Base-by-base conservation (phyloP, 2,329 filamentous ascomycete genomes). In the Diaporthe vexans region DNA sequence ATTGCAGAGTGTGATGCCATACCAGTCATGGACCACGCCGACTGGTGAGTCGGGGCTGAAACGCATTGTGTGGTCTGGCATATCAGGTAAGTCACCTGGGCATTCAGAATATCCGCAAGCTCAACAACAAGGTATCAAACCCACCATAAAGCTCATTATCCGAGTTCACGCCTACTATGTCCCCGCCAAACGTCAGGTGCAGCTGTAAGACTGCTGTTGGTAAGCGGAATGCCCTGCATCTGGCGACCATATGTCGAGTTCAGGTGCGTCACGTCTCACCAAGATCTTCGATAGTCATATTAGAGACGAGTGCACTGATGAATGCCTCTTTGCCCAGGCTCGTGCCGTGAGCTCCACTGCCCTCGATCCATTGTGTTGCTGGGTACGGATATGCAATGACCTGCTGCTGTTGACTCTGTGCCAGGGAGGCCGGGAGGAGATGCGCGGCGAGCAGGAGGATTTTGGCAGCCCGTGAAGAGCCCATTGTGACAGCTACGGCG, bases 151-250 rank as follows among this genome's bases (percentile, higher is more conserved):
- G 80, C 43, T 81, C 82, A 76, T 85, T 83, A 19, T 82, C 78
- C 3, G 82, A 82, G 7, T 82, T 76, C 15, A 81, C 79, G 3
- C 84, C 84, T 7, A 86, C 79, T 40, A 86, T 82, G 57, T 84
- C 83, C 59, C 82, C 84, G 15, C 81, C 84, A 73, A 85, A 86
- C 78, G 84, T 86, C 52, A 86, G 81, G 71, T 86, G 84, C 26
- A 86, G 77, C 79, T 86, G 85, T n/a, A 85, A 70, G 3, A 83
- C 81, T 68, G 26, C 63, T 21, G 5, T 4, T 29, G 3, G 48
- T 68, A 54, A 68, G 63, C 63, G 81, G 37, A n/a, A 67, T 67
- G 2, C 11, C 40, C 33, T 37, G 13, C 13, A 2, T 21, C 24
- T 4, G 29, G 21, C 61, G 61, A 33, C 8, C 43, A 77, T 73